phyloP scores from a whole-genome alignment of 352 stramenopile genomes.

The Phytophthora constricta region DNA sequence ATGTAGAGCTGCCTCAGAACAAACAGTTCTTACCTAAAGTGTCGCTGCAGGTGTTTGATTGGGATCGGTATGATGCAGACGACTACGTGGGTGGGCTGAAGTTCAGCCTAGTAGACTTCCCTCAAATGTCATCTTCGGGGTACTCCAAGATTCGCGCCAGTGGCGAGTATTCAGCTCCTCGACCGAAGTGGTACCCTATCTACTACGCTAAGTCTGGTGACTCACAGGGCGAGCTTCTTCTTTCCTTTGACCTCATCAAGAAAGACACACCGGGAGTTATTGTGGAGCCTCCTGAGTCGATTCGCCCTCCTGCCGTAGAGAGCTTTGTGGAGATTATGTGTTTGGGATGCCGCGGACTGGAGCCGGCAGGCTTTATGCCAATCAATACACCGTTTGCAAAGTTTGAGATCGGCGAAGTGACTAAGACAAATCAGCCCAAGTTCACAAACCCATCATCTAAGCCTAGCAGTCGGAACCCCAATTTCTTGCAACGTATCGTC shows the following conservation, averaged over 20 bases:
- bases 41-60: conserved; percentile 79
- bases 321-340: conserved; percentile 84
- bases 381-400: conserved; percentile 88
- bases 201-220: conserved; percentile 61
- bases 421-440: conserved; percentile 61
- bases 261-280: conserved; percentile 68
- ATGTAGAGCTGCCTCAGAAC: conserved; percentile 79
- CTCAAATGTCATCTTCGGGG: conserved; percentile 58
- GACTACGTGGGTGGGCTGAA: conserved; percentile 74
- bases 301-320: conserved; percentile 64
- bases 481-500: conserved; percentile 89
- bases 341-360: conserved; percentile 76
- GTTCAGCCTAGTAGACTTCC: conserved; percentile 66
- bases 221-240: conserved; percentile 76
- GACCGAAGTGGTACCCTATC: conserved; percentile 80
- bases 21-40: conserved; percentile 71
- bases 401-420: conserved; percentile 83
- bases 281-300: conserved; percentile 66
- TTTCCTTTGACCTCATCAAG: conserved; percentile 80
- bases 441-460: conserved; percentile 82
- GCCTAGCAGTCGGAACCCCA: conserved; percentile 82
- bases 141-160: conserved; percentile 59
- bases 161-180: conserved; percentile 62
- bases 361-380: conserved; percentile 82
- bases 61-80: conserved; percentile 74